Evolutionary conservation across 768 basidiomycete genomes (phyloP).

Genomic region (Hebeloma cylindrosporum): DNA sequence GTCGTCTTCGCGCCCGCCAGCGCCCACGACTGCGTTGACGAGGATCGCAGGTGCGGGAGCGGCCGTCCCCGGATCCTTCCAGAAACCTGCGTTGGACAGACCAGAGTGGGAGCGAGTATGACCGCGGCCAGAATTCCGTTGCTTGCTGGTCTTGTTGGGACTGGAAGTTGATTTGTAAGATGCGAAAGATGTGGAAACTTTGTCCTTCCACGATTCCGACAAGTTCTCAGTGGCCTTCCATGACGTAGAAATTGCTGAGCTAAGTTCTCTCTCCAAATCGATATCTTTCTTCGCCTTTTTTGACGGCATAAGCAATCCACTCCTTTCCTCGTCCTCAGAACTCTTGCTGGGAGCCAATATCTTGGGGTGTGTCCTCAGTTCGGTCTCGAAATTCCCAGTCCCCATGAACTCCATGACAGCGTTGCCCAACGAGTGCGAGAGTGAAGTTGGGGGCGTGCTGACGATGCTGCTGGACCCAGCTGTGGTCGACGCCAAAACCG

Average conservation of each 20-base stretch:
- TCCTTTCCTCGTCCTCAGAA: constrained; percentile 19
- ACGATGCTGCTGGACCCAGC: constrained; percentile 42
- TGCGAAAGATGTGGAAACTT: constrained; percentile 33
- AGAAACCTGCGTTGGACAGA: constrained; percentile 37
- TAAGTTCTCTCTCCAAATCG: constrained; percentile 30
- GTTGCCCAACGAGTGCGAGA: constrained; percentile 47
- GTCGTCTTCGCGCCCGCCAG: constrained; percentile 42
- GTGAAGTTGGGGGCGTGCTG: constrained; percentile 60
- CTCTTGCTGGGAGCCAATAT: constrained; percentile 17
- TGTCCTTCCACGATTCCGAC: constrained; percentile 41
- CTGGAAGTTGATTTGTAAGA: constrained; percentile 38
- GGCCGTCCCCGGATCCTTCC: constrained; percentile 54
- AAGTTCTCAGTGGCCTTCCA: constrained; percentile 35
- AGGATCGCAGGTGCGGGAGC: constrained; percentile 54
- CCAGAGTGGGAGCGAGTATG: constrained; percentile 42
- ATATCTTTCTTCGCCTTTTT: constrained; percentile 36
- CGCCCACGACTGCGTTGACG: constrained; percentile 48
- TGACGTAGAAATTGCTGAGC: constrained; percentile 35
- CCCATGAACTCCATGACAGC: constrained; percentile 41
- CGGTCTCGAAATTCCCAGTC: constrained; percentile 30
- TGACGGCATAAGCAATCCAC: constrained; percentile 30
- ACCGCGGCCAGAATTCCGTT: constrained; percentile 20
- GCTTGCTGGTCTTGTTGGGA: constrained; percentile 33
- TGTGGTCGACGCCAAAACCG: constrained; percentile 37
- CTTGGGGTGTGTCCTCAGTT: constrained; percentile 23